Base-by-base conservation (phyloP, 2,329 filamentous ascomycete genomes). In the Dryadomyces quercus-mongolicae region DNA sequence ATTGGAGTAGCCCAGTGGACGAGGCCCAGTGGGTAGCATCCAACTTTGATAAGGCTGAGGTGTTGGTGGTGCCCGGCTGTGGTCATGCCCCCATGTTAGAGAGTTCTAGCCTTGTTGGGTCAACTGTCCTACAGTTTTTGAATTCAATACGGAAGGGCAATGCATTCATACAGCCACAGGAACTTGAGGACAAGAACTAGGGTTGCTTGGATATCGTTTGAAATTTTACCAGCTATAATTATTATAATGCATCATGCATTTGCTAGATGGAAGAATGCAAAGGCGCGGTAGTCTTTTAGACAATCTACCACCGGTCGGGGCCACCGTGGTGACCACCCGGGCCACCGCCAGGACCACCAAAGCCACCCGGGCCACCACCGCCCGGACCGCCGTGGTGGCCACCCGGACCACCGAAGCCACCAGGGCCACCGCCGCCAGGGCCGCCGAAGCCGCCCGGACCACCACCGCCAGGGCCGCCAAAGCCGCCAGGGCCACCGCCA, bases 1-100 rank as follows among this genome's bases (percentile, higher is more conserved):
- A 61, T 57, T 61, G 58, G 58, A 47, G 25, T 31, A 43, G 57
- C 21, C 60, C 60, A 6, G 5, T 56, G 18, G 57, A 48, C 40
- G 60, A 61, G 55, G 60, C 60, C n/a, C 45, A 20, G 20, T 61
- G 60, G 60, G 55, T 60, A 16, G 57, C 57, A 10, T 46, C 51
- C 18, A 49, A 59, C 22, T 61, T 61, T 50, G 51, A 7, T 7
- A 16, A 22, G 5, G 50, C 53, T 13, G 52, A 52, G 12, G 56
- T 48, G 8, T 40, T 60, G 12, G 36, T 21, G 1, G 60, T 57
- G 18, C 36, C 49, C 4, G 59, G 54, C 5, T 55, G 53, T 8
- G 60, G 60, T 7, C 60, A 61, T 31, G 59, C 60, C 25, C 59
- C 60, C 8, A 56, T 57, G 56, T 51, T 56, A 9, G 60, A 61